phyloP scores from a whole-genome alignment of 2,329 filamentous ascomycete species.

The Microcyclosporella mali region DNA sequence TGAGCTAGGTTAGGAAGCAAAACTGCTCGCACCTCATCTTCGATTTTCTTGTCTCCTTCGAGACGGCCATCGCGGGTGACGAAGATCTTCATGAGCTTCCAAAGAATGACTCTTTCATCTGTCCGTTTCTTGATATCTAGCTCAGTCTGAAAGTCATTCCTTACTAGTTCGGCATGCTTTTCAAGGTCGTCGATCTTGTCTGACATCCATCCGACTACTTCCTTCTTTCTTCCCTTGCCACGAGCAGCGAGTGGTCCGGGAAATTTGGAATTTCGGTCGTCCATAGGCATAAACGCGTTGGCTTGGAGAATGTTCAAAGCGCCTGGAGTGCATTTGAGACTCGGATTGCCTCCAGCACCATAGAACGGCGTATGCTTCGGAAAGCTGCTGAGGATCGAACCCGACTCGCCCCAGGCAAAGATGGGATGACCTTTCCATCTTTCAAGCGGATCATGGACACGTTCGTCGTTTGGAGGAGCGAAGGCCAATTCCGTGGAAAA shows the following conservation, averaged over 20 bases:
- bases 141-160: conserved; percentile 46
- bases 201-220: conserved; percentile 73
- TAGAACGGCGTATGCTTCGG: conserved; percentile 86
- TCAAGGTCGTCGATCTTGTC: conserved; percentile 70
- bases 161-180: conserved; percentile 39
- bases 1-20: conserved; percentile 56
- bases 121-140: conserved; percentile 62
- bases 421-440: conserved; percentile 88
- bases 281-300: conserved; percentile 65
- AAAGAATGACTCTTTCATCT: conserved; percentile 75
- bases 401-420: conserved; percentile 82
- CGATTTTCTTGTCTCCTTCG: conserved; percentile 64
- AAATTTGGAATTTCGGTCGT: conserved; percentile 70
- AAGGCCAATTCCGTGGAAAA: conserved; percentile 49
- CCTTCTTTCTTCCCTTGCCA: conserved; percentile 93
- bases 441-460: conserved; percentile 66
- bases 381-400: conserved; percentile 74
- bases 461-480: conserved; percentile 51
- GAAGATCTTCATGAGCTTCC: conserved; percentile 76
- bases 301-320: conserved; percentile 72
- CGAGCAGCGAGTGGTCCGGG: conserved; percentile 86
- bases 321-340: conserved; percentile 75
- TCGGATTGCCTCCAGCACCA: conserved; percentile 64
- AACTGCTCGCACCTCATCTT: conserved; percentile 68
- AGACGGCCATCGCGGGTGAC: conserved; percentile 80